Conservation (phyloP, 1,284 basidiomycete species). For the Neonothopanus nambi region DNA sequence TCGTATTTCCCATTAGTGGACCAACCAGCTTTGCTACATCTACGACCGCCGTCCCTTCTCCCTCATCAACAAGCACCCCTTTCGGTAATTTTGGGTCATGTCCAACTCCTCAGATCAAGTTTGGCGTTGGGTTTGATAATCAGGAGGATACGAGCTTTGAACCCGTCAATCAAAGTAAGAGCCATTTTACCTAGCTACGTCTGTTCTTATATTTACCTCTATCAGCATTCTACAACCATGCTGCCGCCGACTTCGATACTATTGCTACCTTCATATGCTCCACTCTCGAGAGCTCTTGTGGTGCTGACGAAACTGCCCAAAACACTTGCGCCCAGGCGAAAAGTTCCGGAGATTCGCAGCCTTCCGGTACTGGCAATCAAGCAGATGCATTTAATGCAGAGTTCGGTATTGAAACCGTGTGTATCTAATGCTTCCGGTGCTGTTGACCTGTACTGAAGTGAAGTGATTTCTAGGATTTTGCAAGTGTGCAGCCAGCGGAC, state of each 20-base stretch:
- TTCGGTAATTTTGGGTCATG: conserved; percentile 49
- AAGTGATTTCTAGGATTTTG: too few relatives aligned
- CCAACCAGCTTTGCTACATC: too few relatives aligned
- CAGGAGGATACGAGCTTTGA: conserved; percentile 54
- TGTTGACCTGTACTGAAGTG: too few relatives aligned
- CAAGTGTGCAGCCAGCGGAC: too few relatives aligned
- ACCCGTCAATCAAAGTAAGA: conserved; percentile 44
- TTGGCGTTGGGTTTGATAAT: conserved; percentile 50
- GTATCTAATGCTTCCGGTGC: conserved; percentile 1
- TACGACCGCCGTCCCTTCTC: not conserved
- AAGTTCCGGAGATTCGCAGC: conserved; percentile 36
- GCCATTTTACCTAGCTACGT: conserved; percentile 5
- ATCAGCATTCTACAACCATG: conserved; percentile 49
- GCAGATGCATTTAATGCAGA: conserved; percentile 52
- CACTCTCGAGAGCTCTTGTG: conserved; percentile 39
- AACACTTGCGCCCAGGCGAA: conserved; percentile 40
- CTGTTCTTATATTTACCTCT: not conserved
- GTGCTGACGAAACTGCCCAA: conserved; percentile 44
- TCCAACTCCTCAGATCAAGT: conserved; percentile 50
- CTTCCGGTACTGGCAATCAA: conserved; percentile 43
- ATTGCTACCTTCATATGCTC: conserved; percentile 49
- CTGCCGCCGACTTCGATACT: conserved; percentile 53
- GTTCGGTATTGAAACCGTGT: conserved; percentile 42
- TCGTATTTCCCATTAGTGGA: too few relatives aligned
- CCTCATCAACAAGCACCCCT: conserved; percentile 17